Evolutionary conservation across 2,329 filamentous ascomycete genomes (phyloP).

Genomic region (Penicillium sp.): DNA sequence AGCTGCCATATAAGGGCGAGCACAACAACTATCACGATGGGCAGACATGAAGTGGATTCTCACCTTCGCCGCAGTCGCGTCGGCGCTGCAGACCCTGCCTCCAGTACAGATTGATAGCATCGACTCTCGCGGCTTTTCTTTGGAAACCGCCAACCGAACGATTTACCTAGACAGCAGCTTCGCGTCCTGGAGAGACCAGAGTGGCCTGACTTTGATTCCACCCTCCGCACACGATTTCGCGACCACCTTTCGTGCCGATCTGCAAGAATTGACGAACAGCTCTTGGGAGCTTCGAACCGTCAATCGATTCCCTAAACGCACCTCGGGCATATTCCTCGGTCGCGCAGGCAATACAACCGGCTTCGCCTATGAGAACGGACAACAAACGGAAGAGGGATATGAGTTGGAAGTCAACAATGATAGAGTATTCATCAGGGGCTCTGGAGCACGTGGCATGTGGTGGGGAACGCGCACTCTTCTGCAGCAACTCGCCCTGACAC

Average conservation of each 20-base stretch:
- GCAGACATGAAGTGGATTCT: conserved; percentile 15
- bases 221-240: conserved; percentile 54
- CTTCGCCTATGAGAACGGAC: conserved; percentile 52
- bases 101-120: conserved; percentile 34
- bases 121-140: conserved; percentile 29
- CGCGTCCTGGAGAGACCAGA: conserved; percentile 42
- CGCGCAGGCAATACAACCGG: conserved; percentile 16
- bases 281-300: conserved; percentile 47
- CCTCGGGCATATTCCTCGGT: conserved; percentile 48
- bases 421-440: conserved; percentile 51
- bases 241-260: conserved; percentile 48
- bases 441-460: conserved; percentile 58
- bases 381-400: conserved; percentile 53
- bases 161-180: conserved; percentile 46
- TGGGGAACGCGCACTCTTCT: conserved; percentile 60
- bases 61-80: conserved; percentile 17
- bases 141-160: conserved; percentile 6
- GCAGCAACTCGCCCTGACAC: conserved; percentile 50
- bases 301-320: conserved; percentile 32
- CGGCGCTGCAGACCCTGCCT: conserved; percentile 43
- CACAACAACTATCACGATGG: neutral
- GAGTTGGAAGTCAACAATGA: conserved; percentile 41
- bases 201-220: conserved; percentile 55
- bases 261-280: conserved; percentile 42
- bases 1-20: neutral